Base-by-base conservation (phyloP, 2,329 filamentous ascomycete species). In the Penicillium sp. region DNA sequence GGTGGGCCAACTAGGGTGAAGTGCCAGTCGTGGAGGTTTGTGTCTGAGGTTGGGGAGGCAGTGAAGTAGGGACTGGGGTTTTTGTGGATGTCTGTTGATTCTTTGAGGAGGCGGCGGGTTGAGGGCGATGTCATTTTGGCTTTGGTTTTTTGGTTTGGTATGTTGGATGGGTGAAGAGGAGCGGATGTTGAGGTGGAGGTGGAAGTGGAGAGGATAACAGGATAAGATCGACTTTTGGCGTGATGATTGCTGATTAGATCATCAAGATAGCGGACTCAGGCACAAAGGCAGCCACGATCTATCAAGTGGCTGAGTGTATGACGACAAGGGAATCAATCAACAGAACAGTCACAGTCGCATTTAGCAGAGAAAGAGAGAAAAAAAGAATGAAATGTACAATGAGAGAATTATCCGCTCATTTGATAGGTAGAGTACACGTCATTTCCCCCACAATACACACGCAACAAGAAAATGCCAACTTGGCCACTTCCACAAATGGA, bases 21-120 rank as follows among this genome's bases (percentile, higher is more conserved):
- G 82, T 99, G 95, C 95, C 95, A 99, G 80, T 98, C 93, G 80
- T 97, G 97, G 58, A 99, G 88, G 79, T 98, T 93, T 1, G 22
- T 17, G 35, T 98, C 94, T 65, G 94, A 87, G 42, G 81, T 76
- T 0, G 95, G 95, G 4, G 89, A 84, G 44, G 94, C 95, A 69
- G 90, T 87, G 79, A 94, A 96, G 81, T 97, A 92, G 58, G 91
- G 83, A 2, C 92, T 95, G 4, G 94, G 92, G 40, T 90, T 86
- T 61, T 83, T 84, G 63, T 91, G 88, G 59, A 99, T 87, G 76
- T 98, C 95, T 62, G 90, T 85, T 61, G 94, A 93, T 87, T 98
- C 95, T 79, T 92, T 92, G 74, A 97, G 71, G 26, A 76, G 73
- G 54, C 74, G 74, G 47, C 72, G 71, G 47, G 75, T 72, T 40